phyloP scores from a whole-genome alignment of 768 basidiomycete species.

The Suillus paluster region DNA sequence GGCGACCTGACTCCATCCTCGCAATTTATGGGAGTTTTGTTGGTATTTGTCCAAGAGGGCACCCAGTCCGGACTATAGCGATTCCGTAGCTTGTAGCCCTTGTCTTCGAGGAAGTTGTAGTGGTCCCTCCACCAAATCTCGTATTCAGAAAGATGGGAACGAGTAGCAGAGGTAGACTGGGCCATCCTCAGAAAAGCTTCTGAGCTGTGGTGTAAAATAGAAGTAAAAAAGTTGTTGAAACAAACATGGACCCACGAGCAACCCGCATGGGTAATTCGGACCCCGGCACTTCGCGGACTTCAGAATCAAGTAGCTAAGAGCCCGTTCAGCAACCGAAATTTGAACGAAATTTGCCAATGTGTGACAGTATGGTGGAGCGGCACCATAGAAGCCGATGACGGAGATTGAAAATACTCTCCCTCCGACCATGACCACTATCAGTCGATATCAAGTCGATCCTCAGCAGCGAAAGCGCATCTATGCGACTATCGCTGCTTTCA shows the following conservation, averaged over 20 bases:
- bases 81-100: conserved; percentile 21
- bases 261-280: not conserved
- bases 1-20: not conserved
- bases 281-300: conserved; percentile 5
- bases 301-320: too few species aligned
- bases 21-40: not conserved
- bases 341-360: too few species aligned
- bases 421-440: too few species aligned
- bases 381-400: too few species aligned
- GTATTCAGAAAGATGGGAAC: not conserved
- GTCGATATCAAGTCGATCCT: too few species aligned
- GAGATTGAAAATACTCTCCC: too few species aligned
- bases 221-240: too few species aligned
- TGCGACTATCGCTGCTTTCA: too few species aligned
- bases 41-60: conserved; percentile 23
- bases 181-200: not conserved
- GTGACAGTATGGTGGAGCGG: too few species aligned
- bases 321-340: too few species aligned
- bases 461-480: too few species aligned
- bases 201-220: not conserved
- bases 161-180: not conserved
- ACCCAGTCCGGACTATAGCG: too few species aligned
- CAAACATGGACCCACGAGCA: not conserved
- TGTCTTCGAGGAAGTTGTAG: conserved; percentile 14
- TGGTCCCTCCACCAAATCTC: conserved; percentile 7